Conservation (phyloP, 768 basidiomycete genomes). For the Lentinula lateritia region DNA sequence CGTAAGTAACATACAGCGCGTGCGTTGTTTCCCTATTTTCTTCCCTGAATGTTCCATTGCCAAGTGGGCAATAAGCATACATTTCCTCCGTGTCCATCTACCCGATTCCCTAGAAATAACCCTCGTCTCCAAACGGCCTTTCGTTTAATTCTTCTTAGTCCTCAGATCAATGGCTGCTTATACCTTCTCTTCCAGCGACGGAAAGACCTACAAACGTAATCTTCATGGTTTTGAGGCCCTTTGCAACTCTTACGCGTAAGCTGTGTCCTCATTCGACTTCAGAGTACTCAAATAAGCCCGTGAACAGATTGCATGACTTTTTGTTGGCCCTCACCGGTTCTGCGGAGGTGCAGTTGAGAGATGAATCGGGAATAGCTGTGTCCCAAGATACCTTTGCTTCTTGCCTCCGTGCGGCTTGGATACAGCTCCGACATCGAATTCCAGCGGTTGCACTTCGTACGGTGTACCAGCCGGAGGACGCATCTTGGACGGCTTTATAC, state of each 20-base stretch:
- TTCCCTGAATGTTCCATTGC: too few relatives aligned
- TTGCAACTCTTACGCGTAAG: neutral
- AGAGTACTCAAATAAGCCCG: neutral
- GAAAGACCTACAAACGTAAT: neutral
- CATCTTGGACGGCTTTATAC: neutral
- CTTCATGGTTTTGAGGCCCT: neutral
- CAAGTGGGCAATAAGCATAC: too few relatives aligned
- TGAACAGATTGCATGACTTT: neutral
- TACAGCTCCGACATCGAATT: neutral
- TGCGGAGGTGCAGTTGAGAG: neutral
- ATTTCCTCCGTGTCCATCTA: too few relatives aligned
- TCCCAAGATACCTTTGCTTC: neutral
- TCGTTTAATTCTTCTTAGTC: neutral
- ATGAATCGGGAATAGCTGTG: neutral
- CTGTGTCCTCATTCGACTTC: neutral
- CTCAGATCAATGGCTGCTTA: neutral
- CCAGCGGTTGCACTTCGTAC: neutral
- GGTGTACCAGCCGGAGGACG: neutral
- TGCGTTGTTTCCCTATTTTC: too few relatives aligned
- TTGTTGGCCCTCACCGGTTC: neutral
- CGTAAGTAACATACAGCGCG: too few relatives aligned
- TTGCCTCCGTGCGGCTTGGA: neutral
- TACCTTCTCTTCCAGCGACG: neutral
- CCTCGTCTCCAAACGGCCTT: too few relatives aligned
- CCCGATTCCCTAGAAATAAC: too few relatives aligned